A percentile compares a stretch with the other conserved stretches of the same genome.
Evolutionary conservation across 1,284 basidiomycete genomes (phyloP).

Genomic region (Ustilago esculenta): DNA sequence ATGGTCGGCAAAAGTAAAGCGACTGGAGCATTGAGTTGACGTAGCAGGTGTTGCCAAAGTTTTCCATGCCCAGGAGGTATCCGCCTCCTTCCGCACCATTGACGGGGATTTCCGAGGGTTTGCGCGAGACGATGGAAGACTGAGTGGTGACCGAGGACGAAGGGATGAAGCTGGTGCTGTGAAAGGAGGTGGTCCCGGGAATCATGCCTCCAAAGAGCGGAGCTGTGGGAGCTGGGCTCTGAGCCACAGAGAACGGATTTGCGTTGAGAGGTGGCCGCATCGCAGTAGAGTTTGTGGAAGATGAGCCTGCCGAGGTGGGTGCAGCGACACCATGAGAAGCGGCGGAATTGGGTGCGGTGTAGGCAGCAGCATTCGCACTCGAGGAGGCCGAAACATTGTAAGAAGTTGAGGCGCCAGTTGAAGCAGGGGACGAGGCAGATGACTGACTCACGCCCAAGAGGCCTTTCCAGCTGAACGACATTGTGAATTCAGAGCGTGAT

Average conservation of each 20-base stretch:
- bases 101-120: constrained; percentile 36
- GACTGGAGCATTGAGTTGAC: constrained; percentile 97
- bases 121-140: constrained; percentile 21
- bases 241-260: constrained; percentile 22
- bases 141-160: constrained; percentile 33
- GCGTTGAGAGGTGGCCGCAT: constrained; percentile 27
- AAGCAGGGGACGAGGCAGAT: constrained; percentile 20
- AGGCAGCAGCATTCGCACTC: background rate
- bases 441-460: constrained; percentile 51
- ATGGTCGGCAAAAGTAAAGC: constrained; percentile 86
- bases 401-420: constrained; percentile 8
- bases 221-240: constrained; percentile 4
- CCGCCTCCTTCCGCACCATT: constrained; percentile 35
- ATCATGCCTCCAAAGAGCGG: constrained; percentile 36
- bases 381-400: constrained; percentile 15
- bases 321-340: constrained; percentile 5
- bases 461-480: constrained; percentile 65
- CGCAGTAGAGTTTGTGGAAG: constrained; percentile 12
- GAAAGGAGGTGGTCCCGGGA: constrained; percentile 17
- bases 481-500: constrained; percentile 8
- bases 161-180: constrained; percentile 45
- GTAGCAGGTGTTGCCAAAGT: constrained; percentile 72
- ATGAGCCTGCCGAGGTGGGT: constrained; percentile 14
- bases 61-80: constrained; percentile 59
- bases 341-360: constrained; percentile 3